Base-by-base conservation (phyloP, 176 grass and related monocot genomes). In the Saccharum officinarum region DNA sequence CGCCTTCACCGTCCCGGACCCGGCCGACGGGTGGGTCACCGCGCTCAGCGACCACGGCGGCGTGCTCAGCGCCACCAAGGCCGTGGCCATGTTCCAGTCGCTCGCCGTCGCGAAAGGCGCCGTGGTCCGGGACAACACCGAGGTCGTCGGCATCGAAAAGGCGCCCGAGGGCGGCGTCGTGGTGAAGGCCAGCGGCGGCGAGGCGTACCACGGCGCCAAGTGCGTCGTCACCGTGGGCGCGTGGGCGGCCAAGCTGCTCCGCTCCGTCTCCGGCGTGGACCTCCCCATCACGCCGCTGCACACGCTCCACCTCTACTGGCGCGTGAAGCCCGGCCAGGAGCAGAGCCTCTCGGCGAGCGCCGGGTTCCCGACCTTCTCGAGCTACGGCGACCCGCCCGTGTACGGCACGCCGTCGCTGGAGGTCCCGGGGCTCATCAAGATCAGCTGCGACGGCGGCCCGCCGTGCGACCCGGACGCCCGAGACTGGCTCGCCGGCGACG, bases 21-120 rank as follows among this genome's bases (percentile, higher is more conserved):
- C 3, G 89, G 65, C 76, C 93, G 20, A 59, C 0, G 85, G 83
- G 78, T 98, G 95, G 95, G 70, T 74, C 71, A 89, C 84, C 22
- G 86, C 94, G 46, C 31, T 22, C 30, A 93, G 69, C 82, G 73
- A 83, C 41, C 28, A 71, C 67, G 91, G 87, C 66, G 93, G 95
- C 14, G 93, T 98, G 54, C 87, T 95, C 72, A 95, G 91, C 67
- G 89, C 97, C 40, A 98, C 89, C 68, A 98, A 98, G 86, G 91
- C 97, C 20, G 93, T 98, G 30, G 91, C 97, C 86, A 98, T 98
- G 97, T 98, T 95, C 75, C 97, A 96, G 88, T 65, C 89, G 8
- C 89, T 95, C 34, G 95, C 95, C 72, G 52, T 70, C 28, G 83
- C 46, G 64, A 73, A 59, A 14, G 95, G 95, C 28, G 86, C 87